phyloP scores from a whole-genome alignment of 495 filamentous ascomycete species.

The Hypoxylon intermedium region DNA sequence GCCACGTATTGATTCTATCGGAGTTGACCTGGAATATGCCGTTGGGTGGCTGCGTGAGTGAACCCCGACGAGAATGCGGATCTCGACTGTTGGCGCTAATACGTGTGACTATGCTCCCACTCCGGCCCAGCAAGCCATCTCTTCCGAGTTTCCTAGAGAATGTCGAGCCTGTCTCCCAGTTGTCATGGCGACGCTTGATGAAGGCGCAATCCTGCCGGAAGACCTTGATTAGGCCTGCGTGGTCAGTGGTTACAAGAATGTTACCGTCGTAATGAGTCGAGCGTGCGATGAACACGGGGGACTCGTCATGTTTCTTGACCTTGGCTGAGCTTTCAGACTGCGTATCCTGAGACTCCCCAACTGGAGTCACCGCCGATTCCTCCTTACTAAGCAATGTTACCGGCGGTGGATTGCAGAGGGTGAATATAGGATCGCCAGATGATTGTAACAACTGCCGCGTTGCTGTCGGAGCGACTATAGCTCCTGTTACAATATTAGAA shows the following conservation, averaged over 20 bases:
- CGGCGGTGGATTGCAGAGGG: slow-evolving; percentile 94
- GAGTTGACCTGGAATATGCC: slow-evolving; percentile 63
- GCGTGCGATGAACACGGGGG: slow-evolving; percentile 71
- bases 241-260: slow-evolving; percentile 92
- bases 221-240: slow-evolving; percentile 86
- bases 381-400: slow-evolving; percentile 81
- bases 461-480: slow-evolving; percentile 80
- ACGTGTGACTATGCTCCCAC: slow-evolving; percentile 64
- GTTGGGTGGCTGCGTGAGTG: slow-evolving; percentile 48
- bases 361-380: slow-evolving; percentile 58
- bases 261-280: slow-evolving; percentile 81
- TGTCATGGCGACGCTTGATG: slow-evolving; percentile 63
- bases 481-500: slow-evolving; percentile 83
- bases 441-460: slow-evolving; percentile 77
- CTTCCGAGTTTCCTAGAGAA: slow-evolving; percentile 74
- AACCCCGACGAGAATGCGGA: slow-evolving; percentile 62
- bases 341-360: slow-evolving; percentile 39
- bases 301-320: slow-evolving; percentile 56
- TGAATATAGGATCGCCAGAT: slow-evolving; percentile 91
- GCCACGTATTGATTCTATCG: slow-evolving; percentile 92
- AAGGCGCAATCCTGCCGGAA: slow-evolving; percentile 92
- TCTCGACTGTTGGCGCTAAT: slow-evolving; percentile 59
- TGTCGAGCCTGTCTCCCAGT: slow-evolving; percentile 73
- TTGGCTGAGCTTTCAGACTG: slow-evolving; percentile 45
- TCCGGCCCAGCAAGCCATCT: slow-evolving; percentile 64